Conservation (phyloP, 2,329 filamentous ascomycete species). For the Neonectria sp. region DNA sequence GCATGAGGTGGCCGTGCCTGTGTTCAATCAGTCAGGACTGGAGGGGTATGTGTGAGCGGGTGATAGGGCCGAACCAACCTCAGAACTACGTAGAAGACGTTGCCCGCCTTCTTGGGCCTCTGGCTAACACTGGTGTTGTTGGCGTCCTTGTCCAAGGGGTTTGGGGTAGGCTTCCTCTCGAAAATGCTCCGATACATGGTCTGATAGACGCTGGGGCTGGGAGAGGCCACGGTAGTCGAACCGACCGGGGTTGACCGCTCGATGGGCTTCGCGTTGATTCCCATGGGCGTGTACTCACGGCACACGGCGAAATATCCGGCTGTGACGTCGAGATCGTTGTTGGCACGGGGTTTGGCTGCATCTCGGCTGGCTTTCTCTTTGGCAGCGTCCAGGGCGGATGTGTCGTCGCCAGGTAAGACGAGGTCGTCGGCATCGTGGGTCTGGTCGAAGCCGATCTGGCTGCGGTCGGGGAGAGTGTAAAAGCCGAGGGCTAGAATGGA, state of each 20-base stretch:
- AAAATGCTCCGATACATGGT: constrained; percentile 98
- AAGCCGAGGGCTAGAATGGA: constrained; percentile 77
- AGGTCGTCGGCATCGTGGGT: constrained; percentile 57
- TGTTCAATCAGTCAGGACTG: constrained; percentile 32
- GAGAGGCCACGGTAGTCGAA: constrained; percentile 79
- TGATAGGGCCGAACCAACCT: constrained; percentile 68
- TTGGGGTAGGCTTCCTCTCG: constrained; percentile 76
- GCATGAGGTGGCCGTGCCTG: constrained; percentile 95
- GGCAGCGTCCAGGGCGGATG: constrained; percentile 72
- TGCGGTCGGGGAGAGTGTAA: constrained; percentile 73
- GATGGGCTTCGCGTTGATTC: constrained; percentile 92
- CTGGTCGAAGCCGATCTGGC: constrained; percentile 54
- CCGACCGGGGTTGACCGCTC: constrained; percentile 88
- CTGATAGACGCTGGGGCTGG: constrained; percentile 96
- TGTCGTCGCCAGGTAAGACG: constrained; percentile 75
- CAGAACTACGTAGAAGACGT: constrained; percentile 93
- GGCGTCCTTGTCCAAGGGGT: constrained; percentile 65
- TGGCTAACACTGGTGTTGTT: constrained; percentile 64
- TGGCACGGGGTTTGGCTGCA: constrained; percentile 68
- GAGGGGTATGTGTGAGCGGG: neutral
- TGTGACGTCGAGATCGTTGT: constrained; percentile 82
- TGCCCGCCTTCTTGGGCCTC: constrained; percentile 78
- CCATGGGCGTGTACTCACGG: constrained; percentile 91
- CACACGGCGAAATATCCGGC: constrained; percentile 97
- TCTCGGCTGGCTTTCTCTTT: constrained; percentile 70